Base-by-base conservation (phyloP, 495 filamentous ascomycete genomes). In the Talaromyces borbonicus region DNA sequence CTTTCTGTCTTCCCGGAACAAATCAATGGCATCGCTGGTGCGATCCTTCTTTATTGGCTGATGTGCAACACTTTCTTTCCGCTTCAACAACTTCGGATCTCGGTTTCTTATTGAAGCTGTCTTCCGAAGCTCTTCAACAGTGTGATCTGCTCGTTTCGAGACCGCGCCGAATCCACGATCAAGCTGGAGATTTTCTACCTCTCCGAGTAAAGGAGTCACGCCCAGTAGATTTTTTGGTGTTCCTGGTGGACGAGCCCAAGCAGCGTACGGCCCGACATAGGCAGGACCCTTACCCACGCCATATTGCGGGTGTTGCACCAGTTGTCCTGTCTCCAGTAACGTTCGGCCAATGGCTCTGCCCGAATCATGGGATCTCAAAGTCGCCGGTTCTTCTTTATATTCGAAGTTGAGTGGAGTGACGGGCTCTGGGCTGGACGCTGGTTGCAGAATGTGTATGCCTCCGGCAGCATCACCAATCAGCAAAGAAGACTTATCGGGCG, bases 381-480 rank as follows among this genome's bases (percentile, higher is more conserved):
- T 39, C 16, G 32, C 29, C 0, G 40, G 15, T 12, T 61, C 49
- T n/a, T 49, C 31, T 5, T 60, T 57, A n/a, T 29, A 9, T 29
- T 58, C 50, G 24, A 57, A 61, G 2, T 49, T 36, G 19, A 67
- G 57, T 8, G 51, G 20, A 5, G 40, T 29, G 3, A 46, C 37
- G 5, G 49, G 47, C 16, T 61, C 49, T 3, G 53, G 47, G 22
- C 38, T 62, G 7, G 67, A 57, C 4, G 58, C 66, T 25, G 64
- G 61, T 8, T 75, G 77, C 0, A 94, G 60, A 0, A 92, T 55
- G 48, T 84, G 83, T 6, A 95, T 65, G 0, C 78, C 78, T 19
- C 86, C 87, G 24, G 76, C 80, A 8, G 78, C 79, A 59, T 89
- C 86, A 19, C 88, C 87, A 26, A 95, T 64, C 0, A 92, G 62